Base-by-base conservation (phyloP, 139 green algal species). In the Chlorella sp. region DNA sequence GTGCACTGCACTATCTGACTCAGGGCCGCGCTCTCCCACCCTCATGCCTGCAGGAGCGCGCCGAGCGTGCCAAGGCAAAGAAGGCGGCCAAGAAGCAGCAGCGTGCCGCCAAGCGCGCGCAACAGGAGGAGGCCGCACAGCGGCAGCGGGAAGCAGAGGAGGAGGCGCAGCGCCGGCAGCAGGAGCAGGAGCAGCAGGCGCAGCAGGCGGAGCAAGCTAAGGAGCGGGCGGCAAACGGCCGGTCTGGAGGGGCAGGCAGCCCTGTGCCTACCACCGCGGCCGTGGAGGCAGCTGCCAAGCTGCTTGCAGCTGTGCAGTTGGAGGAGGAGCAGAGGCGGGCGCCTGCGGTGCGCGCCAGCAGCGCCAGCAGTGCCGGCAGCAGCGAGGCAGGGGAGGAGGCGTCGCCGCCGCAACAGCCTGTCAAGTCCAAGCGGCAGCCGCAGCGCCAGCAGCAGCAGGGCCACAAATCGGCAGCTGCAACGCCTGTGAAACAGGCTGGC, bases 31-130 rank as follows among this genome's bases (percentile, higher is more conserved):
- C 48, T 8, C 16, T 7, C 46, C n/a, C 32, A 14, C 48, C 2
- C 46, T 7, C 69, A 3, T 68, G 22, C 60, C 26, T 46, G 36
- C 76, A 83, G 81, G 76, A 76, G 43, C 43, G 70, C 1, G 64
- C 44, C 3, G 84, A 84, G 46, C 62, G 76, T 36, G 20, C 38
- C 36, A 84, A 85, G 54, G 70, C 67, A 16, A 85, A 86, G 58
- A 89, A 89, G 69, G 77, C 34, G 16, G 78, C 77, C 62, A 86
- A 83, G 76, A 81, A 76, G 76, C 76, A 84, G 65, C 58, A 85
- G 76, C 32, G 38, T 30, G 77, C 77, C n/a, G 77, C 60, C 40
- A 83, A 87, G 77, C 34, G 58, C 30, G 46, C 82, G 83, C 60
- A 81, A 44, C 64, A 65, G 74, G n/a, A 38, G 20, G 74, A 80